phyloP scores from a whole-genome alignment of 805 yeast genomes.

The Kurtzmaniella fragi region DNA sequence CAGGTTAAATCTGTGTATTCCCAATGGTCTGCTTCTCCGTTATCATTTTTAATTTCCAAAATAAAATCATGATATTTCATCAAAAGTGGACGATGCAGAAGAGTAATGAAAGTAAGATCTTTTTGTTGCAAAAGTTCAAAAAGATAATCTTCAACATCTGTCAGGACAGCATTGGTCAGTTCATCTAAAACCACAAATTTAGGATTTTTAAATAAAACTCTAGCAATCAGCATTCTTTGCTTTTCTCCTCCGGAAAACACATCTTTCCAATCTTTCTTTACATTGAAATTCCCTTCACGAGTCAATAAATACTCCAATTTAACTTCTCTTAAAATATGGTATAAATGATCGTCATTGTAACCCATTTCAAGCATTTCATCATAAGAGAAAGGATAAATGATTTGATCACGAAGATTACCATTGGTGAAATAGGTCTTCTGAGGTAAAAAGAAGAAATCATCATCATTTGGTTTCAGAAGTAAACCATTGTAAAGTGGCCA shows the following conservation, averaged over 20 bases:
- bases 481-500: slow-evolving; percentile 91
- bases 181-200: slow-evolving; percentile 83
- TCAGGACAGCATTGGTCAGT: slow-evolving; percentile 89
- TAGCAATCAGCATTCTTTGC: slow-evolving; percentile 84
- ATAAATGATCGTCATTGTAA: slow-evolving; percentile 61
- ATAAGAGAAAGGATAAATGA: slow-evolving; percentile 79
- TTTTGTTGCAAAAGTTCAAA: slow-evolving; percentile 70
- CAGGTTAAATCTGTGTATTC: slow-evolving; percentile 58
- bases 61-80: slow-evolving; percentile 80
- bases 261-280: slow-evolving; percentile 74
- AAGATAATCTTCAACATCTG: slow-evolving; percentile 82
- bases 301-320: slow-evolving; percentile 74
- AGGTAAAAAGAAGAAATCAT: slow-evolving; percentile 73
- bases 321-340: slow-evolving; percentile 66
- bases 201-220: slow-evolving; percentile 76
- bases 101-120: slow-evolving; percentile 72
- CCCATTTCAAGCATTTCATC: slow-evolving; percentile 74
- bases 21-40: slow-evolving; percentile 46
- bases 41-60: slow-evolving; percentile 55
- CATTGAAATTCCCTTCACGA: slow-evolving; percentile 56
- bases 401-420: slow-evolving; percentile 87
- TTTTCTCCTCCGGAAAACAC: slow-evolving; percentile 96
- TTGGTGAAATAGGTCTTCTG: slow-evolving; percentile 80
- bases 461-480: slow-evolving; percentile 67
- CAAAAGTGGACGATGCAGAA: slow-evolving; percentile 78